These are phyloP conservation scores for Fusarium foetens DNA, from an alignment of 2,329 filamentous ascomycete species.

Conservation along the genomic window DNA sequence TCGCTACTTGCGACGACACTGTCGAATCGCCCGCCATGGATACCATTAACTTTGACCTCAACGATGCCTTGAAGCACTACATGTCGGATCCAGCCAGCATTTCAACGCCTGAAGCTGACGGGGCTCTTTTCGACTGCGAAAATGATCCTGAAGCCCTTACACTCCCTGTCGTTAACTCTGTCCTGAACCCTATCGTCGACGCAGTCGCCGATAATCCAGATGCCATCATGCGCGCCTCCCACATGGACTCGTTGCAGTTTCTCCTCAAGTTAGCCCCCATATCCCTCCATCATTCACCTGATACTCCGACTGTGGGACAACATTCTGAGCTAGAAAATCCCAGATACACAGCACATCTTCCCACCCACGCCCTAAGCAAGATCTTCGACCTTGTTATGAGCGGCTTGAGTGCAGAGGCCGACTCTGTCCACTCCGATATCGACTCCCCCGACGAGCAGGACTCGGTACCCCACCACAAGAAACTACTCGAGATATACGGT, in stretches of 20 bases:
- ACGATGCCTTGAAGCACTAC: conserved; percentile 95
- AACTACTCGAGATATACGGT: conserved; percentile 90
- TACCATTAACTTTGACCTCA: conserved; percentile 91
- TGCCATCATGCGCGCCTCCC: conserved; percentile 78
- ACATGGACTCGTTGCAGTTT: conserved; percentile 94
- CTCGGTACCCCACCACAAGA: conserved; percentile 85
- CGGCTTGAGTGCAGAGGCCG: conserved; percentile 84
- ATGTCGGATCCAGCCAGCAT: conserved; percentile 91
- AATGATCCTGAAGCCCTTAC: conserved; percentile 88
- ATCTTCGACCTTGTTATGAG: conserved; percentile 91
- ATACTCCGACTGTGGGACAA: conserved; percentile 40
- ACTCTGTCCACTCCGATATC: conserved; percentile 84
- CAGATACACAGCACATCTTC: conserved; percentile 84
- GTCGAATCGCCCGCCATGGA: conserved; percentile 62
- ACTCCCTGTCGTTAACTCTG: conserved; percentile 79
- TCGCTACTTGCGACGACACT: conserved; percentile 33
- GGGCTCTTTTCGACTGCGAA: conserved; percentile 88
- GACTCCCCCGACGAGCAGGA: conserved; percentile 90
- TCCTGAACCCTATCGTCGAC: conserved; percentile 92
- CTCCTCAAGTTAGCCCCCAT: conserved; percentile 89
- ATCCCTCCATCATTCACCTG: conserved; percentile 49
- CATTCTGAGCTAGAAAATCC: conserved; percentile 60
- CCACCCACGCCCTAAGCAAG: conserved; percentile 87
- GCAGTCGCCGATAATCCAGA: conserved; percentile 92
- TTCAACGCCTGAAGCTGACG: conserved; percentile 85